These are phyloP conservation scores for Chara braunii DNA, from an alignment of 139 green algal genomes.

Conservation along the genomic window DNA sequence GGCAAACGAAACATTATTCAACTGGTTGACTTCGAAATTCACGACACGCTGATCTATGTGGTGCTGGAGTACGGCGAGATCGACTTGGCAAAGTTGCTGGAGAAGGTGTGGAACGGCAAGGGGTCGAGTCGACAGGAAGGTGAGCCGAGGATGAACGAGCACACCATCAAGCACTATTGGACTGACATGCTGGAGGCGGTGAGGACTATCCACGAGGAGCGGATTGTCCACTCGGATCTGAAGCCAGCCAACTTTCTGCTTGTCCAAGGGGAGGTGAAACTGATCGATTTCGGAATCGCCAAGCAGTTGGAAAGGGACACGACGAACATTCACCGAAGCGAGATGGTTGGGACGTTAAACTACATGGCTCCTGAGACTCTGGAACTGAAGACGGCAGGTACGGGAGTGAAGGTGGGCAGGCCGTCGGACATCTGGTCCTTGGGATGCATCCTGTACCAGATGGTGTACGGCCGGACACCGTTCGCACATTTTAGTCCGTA, in stretches of 20 bases:
- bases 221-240: conserved; percentile 92
- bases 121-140: conserved; percentile 19
- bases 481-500: conserved; percentile 55
- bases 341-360: conserved; percentile 73
- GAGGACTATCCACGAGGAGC: conserved; percentile 77
- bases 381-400: conserved; percentile 51
- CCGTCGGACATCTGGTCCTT: conserved; percentile 89
- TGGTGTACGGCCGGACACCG: conserved; percentile 80
- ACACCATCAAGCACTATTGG: neutral
- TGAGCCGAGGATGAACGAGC: conserved; percentile 3
- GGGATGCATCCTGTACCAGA: conserved; percentile 97
- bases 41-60: conserved; percentile 80
- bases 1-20: conserved; percentile 89
- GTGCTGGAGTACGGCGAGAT: conserved; percentile 96
- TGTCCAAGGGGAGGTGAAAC: conserved; percentile 90
- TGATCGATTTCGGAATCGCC: conserved; percentile 98
- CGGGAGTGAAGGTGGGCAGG: conserved; percentile 61
- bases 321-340: conserved; percentile 67
- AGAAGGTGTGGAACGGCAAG: conserved; percentile 50
- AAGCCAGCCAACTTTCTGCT: conserved; percentile 96
- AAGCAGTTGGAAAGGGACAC: conserved; percentile 82
- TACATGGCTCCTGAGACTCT: conserved; percentile 98
- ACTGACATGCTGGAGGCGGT: conserved; percentile 93
- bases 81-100: conserved; percentile 80
- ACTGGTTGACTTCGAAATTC: conserved; percentile 75